These are phyloP conservation scores for Taiozyma sp. DNA, from an alignment of 1,139 yeast genomes.

Conservation along the genomic window DNA sequence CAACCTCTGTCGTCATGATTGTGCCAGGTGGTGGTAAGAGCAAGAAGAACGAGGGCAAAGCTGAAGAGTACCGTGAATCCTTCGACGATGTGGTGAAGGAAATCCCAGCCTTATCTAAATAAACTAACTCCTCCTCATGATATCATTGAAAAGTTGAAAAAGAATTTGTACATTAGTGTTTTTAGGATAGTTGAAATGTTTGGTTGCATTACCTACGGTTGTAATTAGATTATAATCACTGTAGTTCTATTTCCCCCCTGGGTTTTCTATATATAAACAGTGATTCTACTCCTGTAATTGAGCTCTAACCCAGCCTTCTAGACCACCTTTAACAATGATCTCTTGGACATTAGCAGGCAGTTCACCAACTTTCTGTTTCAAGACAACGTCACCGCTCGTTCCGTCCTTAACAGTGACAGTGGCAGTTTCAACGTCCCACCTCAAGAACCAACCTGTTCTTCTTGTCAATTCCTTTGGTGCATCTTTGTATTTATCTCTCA, in stretches of 20 bases:
- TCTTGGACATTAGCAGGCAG: conserved; percentile 94
- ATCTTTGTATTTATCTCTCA: conserved; percentile 62
- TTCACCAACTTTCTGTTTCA: conserved; percentile 90
- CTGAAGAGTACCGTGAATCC: conserved; percentile 86
- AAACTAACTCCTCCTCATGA: neutral
- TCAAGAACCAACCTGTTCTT: conserved; percentile 91
- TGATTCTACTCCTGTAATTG: conserved; percentile 38
- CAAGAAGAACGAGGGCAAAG: conserved; percentile 72
- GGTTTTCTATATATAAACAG: too few relatives aligned
- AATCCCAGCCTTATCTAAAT: conserved; percentile 34
- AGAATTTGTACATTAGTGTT: conserved; percentile 2
- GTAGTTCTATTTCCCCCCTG: too few relatives aligned
- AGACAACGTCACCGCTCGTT: conserved; percentile 52
- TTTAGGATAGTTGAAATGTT: neutral
- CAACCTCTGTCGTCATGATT: conserved; percentile 96
- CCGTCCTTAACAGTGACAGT: conserved; percentile 73
- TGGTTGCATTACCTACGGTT: conserved; percentile 10
- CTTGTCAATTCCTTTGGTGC: conserved; percentile 67
- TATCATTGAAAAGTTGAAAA: neutral
- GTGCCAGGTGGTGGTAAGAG: conserved; percentile 95
- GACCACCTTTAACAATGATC: conserved; percentile 93
- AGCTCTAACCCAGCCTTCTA: conserved; percentile 96
- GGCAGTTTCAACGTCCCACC: conserved; percentile 90
- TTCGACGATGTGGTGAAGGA: conserved; percentile 95
- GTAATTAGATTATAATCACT: conserved; percentile 32